Evolutionary conservation across 768 basidiomycete species (phyloP).

Genomic region (Termitomyces sp.): DNA sequence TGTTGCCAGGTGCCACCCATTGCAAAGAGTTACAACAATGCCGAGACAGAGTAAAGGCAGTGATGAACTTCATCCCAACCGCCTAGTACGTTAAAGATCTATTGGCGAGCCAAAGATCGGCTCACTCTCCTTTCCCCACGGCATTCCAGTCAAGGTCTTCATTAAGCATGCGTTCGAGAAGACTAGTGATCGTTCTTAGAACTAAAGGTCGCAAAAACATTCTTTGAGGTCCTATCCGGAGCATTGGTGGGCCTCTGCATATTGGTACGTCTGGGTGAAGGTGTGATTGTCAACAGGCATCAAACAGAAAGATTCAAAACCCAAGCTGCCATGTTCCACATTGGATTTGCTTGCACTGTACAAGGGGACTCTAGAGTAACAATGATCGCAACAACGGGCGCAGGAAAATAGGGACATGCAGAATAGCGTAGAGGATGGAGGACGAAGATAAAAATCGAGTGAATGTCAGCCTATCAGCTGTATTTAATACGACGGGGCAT

Average conservation of each 20-base stretch:
- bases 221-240: not conserved
- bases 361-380: conserved; percentile 16
- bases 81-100: conserved; percentile 22
- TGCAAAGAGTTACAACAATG: conserved; percentile 38
- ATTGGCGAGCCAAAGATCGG: not conserved
- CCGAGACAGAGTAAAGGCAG: conserved; percentile 33
- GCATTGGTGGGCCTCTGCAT: not conserved
- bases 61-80: conserved; percentile 40
- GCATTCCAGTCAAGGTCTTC: conserved; percentile 29
- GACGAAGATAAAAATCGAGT: not conserved
- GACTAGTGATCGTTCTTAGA: conserved; percentile 10
- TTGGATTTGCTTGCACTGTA: conserved; percentile 24
- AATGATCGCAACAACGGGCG: conserved; percentile 10
- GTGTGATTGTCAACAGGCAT: not conserved
- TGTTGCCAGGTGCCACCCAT: conserved; percentile 26
- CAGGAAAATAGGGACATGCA: conserved; percentile 1
- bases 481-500: not conserved
- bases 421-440: not conserved
- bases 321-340: conserved; percentile 15
- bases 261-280: not conserved
- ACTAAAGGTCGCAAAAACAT: conserved; percentile 10
- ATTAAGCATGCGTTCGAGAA: not conserved
- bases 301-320: conserved; percentile 12
- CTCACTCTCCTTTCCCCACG: conserved; percentile 16
- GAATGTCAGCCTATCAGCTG: not conserved